Evolutionary conservation across 768 basidiomycete genomes (phyloP), one percentile per base, ranked within the genome.

Genomic region (Amyloporia xantha): DNA sequence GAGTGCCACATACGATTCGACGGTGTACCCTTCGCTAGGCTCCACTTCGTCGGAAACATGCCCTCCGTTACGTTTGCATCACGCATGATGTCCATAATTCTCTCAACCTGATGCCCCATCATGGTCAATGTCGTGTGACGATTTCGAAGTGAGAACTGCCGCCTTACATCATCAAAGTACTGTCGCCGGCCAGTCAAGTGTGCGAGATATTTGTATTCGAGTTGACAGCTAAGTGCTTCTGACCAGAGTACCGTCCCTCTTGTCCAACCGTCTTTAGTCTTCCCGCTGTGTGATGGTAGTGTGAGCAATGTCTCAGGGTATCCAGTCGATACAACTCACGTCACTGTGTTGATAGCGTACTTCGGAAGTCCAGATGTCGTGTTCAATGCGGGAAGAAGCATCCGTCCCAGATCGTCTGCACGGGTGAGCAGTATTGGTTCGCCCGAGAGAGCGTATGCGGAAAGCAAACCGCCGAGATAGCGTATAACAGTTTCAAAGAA

Each of bases 401-500:
- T 73, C n/a, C 72, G 67, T 2, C 79, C 92, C 15, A 97, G 79
- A 47, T 93, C 86, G 40, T 89, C 80, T 1, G 93, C 89, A 27
- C 81, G 78, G 15, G 71, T 63, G 30, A 91, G 74, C 46, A 88
- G 73, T 2, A 85, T 59, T 1, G 67, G 58, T 47, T 92, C 77
- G 13, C 71, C 69, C 0, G 86, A 81, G 1, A 96, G 69, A 4
- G 91, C 82, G 58, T 92, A 85, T 0, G 87, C 90, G 2, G 86
- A 86, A 3, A 94, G 73, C 1, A 94, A 71, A 6, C 93, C 93
- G 4, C 92, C 93, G 1, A 96, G 78, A 59, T 93, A 86, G 28
- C 92, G 79, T 50, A 94, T 96, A 24, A 86, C 79, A 1, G 90
- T 93, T 69, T 93, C 86, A 51, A 89, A 88, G 63, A 82, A 86